A percentile compares a stretch with the other conserved stretches of the same genome.
phyloP scores from a whole-genome alignment of 1,284 basidiomycete species.

The Cutaneotrichosporon sp. region DNA sequence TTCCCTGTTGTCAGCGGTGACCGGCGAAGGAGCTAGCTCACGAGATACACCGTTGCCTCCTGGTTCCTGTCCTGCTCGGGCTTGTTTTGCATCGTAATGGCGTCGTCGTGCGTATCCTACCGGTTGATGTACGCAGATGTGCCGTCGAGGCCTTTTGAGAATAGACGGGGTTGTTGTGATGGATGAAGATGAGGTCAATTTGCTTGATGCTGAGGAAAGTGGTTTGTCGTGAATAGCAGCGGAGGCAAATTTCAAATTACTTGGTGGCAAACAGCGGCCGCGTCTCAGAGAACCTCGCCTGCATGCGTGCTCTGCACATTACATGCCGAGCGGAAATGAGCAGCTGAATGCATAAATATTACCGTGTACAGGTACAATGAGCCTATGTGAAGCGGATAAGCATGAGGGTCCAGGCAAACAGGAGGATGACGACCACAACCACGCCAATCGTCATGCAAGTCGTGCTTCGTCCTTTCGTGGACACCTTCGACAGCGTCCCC shows the following conservation, averaged over 20 bases:
- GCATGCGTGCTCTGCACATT: too few relatives aligned
- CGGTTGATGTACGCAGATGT: too few relatives aligned
- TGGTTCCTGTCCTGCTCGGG: conserved; percentile 85
- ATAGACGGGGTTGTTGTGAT: background rate
- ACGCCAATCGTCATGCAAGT: conserved; percentile 48
- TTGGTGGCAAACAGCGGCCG: conserved; percentile 5
- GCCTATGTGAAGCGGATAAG: conserved; percentile 47
- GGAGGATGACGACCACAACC: conserved; percentile 40
- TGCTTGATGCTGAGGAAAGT: too few relatives aligned
- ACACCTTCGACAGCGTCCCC: conserved; percentile 39
- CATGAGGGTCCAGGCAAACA: conserved; percentile 50
- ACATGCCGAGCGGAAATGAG: too few relatives aligned
- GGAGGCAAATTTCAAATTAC: conserved; percentile 2
- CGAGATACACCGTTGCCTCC: conserved; percentile 90
- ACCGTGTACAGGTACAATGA: background rate
- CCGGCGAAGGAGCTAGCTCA: conserved; percentile 45
- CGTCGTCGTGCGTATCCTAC: too few relatives aligned
- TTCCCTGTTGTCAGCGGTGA: conserved; percentile 60
- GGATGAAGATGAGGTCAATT: too few relatives aligned
- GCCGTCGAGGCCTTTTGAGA: too few relatives aligned
- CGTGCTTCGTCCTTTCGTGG: conserved; percentile 42
- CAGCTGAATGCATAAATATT: too few relatives aligned
- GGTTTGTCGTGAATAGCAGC: background rate
- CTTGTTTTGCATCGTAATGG: conserved; percentile 43
- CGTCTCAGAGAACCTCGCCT: too few relatives aligned